Evolutionary conservation across 345 rosid genomes (phyloP).

Genomic region (Camelina sativa): DNA sequence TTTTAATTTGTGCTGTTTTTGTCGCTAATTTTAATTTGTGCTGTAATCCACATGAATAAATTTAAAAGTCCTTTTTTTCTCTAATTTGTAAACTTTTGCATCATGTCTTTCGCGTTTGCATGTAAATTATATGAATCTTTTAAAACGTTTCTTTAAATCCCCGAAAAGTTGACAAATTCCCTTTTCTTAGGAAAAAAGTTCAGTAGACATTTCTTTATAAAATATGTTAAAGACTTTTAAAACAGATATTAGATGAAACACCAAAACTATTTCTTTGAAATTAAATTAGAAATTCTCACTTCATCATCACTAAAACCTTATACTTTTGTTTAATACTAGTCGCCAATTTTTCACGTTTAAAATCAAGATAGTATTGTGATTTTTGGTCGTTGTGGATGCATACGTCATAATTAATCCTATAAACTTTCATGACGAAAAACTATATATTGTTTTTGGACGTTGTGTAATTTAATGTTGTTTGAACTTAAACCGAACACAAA

Average conservation of each 20-base stretch:
- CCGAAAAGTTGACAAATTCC: too few species aligned
- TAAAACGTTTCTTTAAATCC: not conserved
- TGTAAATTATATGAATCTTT: not conserved
- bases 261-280: not conserved
- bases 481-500: too few species aligned
- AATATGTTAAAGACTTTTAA: too few species aligned
- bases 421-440: not conserved
- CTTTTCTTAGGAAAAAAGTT: too few species aligned
- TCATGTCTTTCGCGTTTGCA: not conserved
- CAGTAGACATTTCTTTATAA: not conserved
- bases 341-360: conserved; percentile 10
- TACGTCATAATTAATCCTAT: not conserved
- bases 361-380: not conserved
- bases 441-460: too few species aligned
- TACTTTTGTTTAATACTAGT: not conserved
- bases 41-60: conserved; percentile 35
- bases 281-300: not conserved
- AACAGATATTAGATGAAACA: too few species aligned
- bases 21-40: conserved; percentile 27
- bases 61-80: not conserved
- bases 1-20: conserved; percentile 12
- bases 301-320: conserved; percentile 20
- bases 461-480: too few species aligned
- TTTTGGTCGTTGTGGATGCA: conserved; percentile 14
- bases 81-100: not conserved